phyloP scores from a whole-genome alignment of 345 rosid genomes.

The Cochlearia excelsa region DNA sequence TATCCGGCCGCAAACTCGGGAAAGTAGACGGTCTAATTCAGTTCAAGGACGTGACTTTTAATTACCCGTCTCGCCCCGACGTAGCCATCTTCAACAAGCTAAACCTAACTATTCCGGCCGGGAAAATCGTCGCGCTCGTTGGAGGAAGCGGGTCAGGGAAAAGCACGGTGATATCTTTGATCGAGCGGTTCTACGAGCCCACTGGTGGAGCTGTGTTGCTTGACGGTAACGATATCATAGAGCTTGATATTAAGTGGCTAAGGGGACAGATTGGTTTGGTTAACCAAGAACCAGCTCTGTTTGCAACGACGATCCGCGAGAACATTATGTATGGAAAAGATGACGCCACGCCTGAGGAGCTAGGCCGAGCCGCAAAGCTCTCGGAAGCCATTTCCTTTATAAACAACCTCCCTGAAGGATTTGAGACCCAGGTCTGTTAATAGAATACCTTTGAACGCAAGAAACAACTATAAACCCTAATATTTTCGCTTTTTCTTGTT shows the following conservation, averaged over 20 bases:
- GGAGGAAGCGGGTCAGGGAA: constrained; percentile 99
- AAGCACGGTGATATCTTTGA: constrained; percentile 81
- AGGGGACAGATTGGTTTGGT: constrained; percentile 82
- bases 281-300: constrained; percentile 90
- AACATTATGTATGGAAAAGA: constrained; percentile 87
- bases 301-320: constrained; percentile 72
- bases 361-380: constrained; percentile 62
- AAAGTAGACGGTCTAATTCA: constrained; percentile 66
- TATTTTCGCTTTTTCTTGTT: not conserved
- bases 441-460: not conserved
- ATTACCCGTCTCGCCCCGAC: constrained; percentile 87
- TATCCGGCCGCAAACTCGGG: constrained; percentile 40
- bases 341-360: constrained; percentile 65
- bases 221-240: constrained; percentile 60
- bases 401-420: constrained; percentile 80
- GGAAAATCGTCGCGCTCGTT: constrained; percentile 86
- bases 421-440: constrained; percentile 78
- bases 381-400: constrained; percentile 76
- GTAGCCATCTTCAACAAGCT: constrained; percentile 61
- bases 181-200: constrained; percentile 94
- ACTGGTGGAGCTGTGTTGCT: constrained; percentile 54
- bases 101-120: constrained; percentile 56
- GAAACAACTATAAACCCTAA: constrained; percentile 11
- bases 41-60: constrained; percentile 64
- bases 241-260: constrained; percentile 80